Base-by-base conservation (phyloP, 2,329 filamentous ascomycete genomes). In the Apiospora koreana region DNA sequence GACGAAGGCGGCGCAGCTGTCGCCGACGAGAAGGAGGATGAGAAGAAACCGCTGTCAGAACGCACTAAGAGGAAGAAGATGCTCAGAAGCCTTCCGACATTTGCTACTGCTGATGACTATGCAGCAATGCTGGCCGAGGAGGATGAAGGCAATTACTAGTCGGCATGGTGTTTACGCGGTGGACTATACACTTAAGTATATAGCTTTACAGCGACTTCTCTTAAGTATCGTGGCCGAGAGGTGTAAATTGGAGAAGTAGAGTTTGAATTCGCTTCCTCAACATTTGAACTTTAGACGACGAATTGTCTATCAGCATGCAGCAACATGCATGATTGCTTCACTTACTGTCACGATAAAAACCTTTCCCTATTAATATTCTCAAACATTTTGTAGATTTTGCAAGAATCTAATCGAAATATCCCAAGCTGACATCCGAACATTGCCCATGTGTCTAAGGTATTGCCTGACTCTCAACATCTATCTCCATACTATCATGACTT, bases 51-150 rank as follows among this genome's bases (percentile, higher is more conserved):
- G n/a, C 73, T 74, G 65, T 76, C 74, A 3, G 77, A 78, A 77
- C 72, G 74, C 79, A 87, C 86, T 75, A 87, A 89, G 79, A 93
- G 93, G 83, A 91, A 88, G 83, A 94, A 92, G 87, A 94, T 94
- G 84, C 86, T 98, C 81, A 97, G 94, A 87, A 90, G 90, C 73
- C 85, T 99, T 75, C 96, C 96, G 8, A 97, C 91, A 45, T 99
- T 99, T 84, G 96, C 97, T 25, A 97, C 94, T 42, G 92, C 88
- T 42, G 96, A 98, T 69, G 96, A 98, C 80, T 99, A 98, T 81
- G 95, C 94, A 21, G 93, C 92, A 76, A 87, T 97, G 83, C 82
- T 97, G 79, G 93, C 86, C 4, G 88, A 89, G 73, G 93, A 96
- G 68, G 90, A 91, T 72, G 90, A 90, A 23, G 82, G 82, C 66